Percentiles rank a stretch among this genome's conserved stretches.
These are phyloP conservation scores for Amauroascus niger DNA, from an alignment of 2,329 filamentous ascomycete genomes.

Conservation along the genomic window DNA sequence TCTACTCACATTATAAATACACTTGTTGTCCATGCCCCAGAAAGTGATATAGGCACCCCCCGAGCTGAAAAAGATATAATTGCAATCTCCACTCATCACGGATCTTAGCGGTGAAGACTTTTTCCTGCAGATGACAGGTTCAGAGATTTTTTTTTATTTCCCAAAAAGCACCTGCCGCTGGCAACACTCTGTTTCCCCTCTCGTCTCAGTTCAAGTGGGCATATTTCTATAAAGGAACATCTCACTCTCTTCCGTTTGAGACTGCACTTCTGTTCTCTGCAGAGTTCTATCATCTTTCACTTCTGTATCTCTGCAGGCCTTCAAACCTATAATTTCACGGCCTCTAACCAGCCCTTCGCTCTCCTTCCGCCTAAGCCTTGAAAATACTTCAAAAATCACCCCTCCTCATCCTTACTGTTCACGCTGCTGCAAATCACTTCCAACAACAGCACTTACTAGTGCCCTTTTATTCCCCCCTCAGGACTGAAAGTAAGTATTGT, in stretches of 20 bases:
- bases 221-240: background rate
- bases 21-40: too few relatives aligned
- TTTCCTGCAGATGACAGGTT: background rate
- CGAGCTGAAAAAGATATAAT: background rate
- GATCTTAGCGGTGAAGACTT: background rate
- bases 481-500: background rate
- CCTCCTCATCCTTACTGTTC: background rate
- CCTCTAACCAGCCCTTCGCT: background rate
- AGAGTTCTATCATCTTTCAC: background rate
- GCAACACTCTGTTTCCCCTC: background rate
- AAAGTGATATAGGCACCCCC: too few relatives aligned
- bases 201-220: background rate
- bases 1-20: too few relatives aligned
- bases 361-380: background rate
- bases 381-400: background rate
- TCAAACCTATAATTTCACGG: background rate
- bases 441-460: too few relatives aligned
- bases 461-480: background rate
- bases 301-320: background rate
- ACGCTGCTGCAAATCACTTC: background rate
- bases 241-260: background rate
- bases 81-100: background rate
- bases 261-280: background rate
- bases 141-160: background rate
- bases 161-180: background rate